Conservation (phyloP, 202 grass and related monocot genomes). For the Panicum hallii region DNA sequence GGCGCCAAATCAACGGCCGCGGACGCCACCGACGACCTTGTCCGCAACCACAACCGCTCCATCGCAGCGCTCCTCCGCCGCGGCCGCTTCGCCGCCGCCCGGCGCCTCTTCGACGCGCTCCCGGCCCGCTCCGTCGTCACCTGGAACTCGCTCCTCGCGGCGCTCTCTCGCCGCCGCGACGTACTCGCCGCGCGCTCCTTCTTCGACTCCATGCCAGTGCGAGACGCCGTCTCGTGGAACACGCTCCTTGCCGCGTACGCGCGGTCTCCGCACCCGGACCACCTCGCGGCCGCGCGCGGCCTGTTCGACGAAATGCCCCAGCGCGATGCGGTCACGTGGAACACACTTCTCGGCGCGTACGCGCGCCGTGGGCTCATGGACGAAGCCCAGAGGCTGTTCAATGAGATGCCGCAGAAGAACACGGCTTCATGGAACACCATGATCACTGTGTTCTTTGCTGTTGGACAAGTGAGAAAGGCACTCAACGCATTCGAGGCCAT, state of each 20-base stretch:
- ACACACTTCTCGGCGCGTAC: slow-evolving; percentile 66
- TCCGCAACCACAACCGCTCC: slow-evolving; percentile 59
- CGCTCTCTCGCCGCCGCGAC: slow-evolving; percentile 50
- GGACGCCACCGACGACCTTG: neutral
- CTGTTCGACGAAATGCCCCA: slow-evolving; percentile 70
- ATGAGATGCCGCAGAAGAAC: slow-evolving; percentile 58
- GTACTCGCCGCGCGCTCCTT: slow-evolving; percentile 39
- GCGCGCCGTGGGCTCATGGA: slow-evolving; percentile 52
- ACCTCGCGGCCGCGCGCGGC: slow-evolving; percentile 51
- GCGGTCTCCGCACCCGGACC: slow-evolving; percentile 17
- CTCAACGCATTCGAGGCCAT: slow-evolving; percentile 64
- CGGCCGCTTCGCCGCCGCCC: slow-evolving; percentile 57
- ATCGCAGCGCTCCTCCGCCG: slow-evolving; percentile 52
- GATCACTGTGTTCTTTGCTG: slow-evolving; percentile 58
- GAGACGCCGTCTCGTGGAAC: slow-evolving; percentile 72
- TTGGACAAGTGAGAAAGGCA: slow-evolving; percentile 56
- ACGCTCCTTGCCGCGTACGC: slow-evolving; percentile 63
- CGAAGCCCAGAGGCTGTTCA: slow-evolving; percentile 60
- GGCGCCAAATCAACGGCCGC: too few relatives aligned
- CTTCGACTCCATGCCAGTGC: slow-evolving; percentile 58
- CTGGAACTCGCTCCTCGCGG: slow-evolving; percentile 70
- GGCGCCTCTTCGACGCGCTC: slow-evolving; percentile 67
- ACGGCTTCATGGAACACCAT: slow-evolving; percentile 75
- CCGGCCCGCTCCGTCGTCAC: slow-evolving; percentile 61
- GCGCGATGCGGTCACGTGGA: slow-evolving; percentile 70